Percentiles rank a stretch among this genome's conserved stretches.
Evolutionary conservation across 2,329 filamentous ascomycete genomes (phyloP).

Genomic region (Coniella vitis): DNA sequence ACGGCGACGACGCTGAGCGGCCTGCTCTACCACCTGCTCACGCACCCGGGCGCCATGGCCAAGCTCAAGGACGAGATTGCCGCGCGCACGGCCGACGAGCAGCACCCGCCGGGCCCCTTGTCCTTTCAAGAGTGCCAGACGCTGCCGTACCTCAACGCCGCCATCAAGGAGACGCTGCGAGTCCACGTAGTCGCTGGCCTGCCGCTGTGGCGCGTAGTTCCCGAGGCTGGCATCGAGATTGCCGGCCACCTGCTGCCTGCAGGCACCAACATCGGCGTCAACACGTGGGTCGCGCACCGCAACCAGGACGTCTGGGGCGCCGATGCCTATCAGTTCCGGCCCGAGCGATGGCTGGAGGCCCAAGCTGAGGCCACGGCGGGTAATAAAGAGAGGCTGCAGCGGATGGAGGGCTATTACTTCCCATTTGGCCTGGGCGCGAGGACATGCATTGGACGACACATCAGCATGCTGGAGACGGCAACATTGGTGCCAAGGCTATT

Average conservation of each 20-base stretch:
- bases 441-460: conserved; percentile 11
- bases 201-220: conserved; percentile 42
- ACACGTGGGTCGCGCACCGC: conserved; percentile 13
- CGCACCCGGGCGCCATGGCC: conserved; percentile 20
- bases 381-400: conserved; percentile 5
- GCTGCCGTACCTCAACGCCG: conserved; percentile 45
- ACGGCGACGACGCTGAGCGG: conserved; percentile 40
- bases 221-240: conserved; percentile 35
- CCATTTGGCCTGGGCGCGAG: conserved; percentile 10
- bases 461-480: conserved; percentile 12
- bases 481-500: conserved; percentile 12
- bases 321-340: conserved; percentile 9
- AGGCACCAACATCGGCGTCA: conserved; percentile 13
- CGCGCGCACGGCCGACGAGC: conserved; percentile 2
- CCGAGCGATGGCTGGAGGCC: conserved; percentile 14
- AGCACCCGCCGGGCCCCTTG: conserved; percentile 17
- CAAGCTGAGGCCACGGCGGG: conserved; percentile 2
- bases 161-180: conserved; percentile 46
- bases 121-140: conserved; percentile 32
- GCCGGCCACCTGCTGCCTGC: conserved; percentile 16
- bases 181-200: conserved; percentile 42
- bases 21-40: conserved; percentile 38
- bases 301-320: conserved; percentile 10
- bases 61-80: conserved; percentile 23
- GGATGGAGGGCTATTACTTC: conserved; percentile 10